Percentiles rank a stretch among this genome's conserved stretches.
Evolutionary conservation across 2,329 filamentous ascomycete species (phyloP).

Genomic region (Beauveria bassiana): DNA sequence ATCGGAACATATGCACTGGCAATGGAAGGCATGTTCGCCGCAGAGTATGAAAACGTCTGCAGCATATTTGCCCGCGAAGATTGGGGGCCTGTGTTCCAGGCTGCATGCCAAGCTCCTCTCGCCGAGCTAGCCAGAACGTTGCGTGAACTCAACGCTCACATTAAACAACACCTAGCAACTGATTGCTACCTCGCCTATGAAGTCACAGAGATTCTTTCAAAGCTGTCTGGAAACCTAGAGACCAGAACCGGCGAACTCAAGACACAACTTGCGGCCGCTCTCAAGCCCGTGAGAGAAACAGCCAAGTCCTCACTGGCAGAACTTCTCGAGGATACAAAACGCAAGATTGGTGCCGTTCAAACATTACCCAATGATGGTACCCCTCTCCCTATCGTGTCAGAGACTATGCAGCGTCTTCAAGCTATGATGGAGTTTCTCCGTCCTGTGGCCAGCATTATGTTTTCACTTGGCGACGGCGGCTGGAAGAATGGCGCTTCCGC

Average conservation of each 20-base stretch:
- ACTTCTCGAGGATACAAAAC: conserved; percentile 74
- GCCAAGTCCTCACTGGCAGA: conserved; percentile 79
- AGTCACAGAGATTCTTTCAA: conserved; percentile 82
- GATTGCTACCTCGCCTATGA: conserved; percentile 96
- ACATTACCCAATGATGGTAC: conserved; percentile 71
- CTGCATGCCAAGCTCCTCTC: conserved; percentile 70
- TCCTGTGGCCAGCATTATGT: conserved; percentile 81
- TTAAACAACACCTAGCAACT: conserved; percentile 76
- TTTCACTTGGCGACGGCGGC: conserved; percentile 85
- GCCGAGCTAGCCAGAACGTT: conserved; percentile 79
- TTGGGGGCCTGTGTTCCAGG: conserved; percentile 70
- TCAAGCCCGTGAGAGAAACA: conserved; percentile 86
- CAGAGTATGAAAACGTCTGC: conserved; percentile 87
- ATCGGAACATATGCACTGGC: conserved; percentile 83
- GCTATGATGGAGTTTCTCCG: conserved; percentile 80
- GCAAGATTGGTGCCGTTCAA: conserved; percentile 57
- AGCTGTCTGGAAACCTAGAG: conserved; percentile 71
- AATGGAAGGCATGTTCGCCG: conserved; percentile 77
- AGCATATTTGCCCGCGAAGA: conserved; percentile 80
- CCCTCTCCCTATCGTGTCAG: conserved; percentile 67
- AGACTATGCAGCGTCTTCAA: conserved; percentile 80
- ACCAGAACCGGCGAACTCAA: conserved; percentile 80
- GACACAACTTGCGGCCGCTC: conserved; percentile 68
- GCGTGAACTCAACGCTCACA: conserved; percentile 81
- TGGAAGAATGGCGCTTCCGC: conserved; percentile 57